Percentiles rank a stretch among this genome's conserved stretches.
phyloP scores from a whole-genome alignment of 2,329 filamentous ascomycete species.

The Clarireedia monteithiana region DNA sequence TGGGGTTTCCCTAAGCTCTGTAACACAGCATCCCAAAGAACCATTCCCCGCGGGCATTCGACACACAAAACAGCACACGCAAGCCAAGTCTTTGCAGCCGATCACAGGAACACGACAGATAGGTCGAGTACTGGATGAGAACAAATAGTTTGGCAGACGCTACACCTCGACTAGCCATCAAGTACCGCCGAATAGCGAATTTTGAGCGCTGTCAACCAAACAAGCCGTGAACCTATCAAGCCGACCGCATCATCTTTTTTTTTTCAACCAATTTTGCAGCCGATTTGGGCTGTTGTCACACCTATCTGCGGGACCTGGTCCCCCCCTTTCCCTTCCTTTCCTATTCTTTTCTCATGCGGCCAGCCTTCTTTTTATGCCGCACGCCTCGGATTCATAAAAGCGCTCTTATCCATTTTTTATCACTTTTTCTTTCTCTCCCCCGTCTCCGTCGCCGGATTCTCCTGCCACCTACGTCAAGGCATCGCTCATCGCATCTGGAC shows the following conservation, averaged over 20 bases:
- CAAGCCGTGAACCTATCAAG: background rate
- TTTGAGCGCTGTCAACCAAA: background rate
- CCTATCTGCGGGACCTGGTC: background rate
- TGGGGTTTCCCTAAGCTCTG: too few species aligned
- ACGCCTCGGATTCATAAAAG: background rate
- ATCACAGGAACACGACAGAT: slow-evolving; percentile 1
- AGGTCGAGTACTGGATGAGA: background rate
- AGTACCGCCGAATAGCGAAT: too few species aligned
- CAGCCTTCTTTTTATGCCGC: background rate
- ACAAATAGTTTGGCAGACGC: too few species aligned
- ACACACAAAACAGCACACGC: background rate
- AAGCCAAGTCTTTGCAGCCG: background rate
- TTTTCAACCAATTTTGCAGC: background rate
- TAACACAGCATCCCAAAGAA: too few species aligned
- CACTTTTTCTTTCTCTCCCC: background rate
- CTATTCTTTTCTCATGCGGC: background rate
- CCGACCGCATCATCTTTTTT: slow-evolving; percentile 1
- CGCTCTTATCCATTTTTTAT: background rate
- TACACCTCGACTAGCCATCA: too few species aligned
- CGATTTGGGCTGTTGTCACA: background rate
- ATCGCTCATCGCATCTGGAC: background rate
- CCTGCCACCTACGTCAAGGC: background rate
- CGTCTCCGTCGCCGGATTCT: background rate
- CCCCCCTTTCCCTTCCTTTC: background rate
- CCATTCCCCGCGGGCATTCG: too few species aligned